Base-by-base conservation (phyloP, 1,284 basidiomycete genomes). In the Leccinum brunneo-olivaceum region DNA sequence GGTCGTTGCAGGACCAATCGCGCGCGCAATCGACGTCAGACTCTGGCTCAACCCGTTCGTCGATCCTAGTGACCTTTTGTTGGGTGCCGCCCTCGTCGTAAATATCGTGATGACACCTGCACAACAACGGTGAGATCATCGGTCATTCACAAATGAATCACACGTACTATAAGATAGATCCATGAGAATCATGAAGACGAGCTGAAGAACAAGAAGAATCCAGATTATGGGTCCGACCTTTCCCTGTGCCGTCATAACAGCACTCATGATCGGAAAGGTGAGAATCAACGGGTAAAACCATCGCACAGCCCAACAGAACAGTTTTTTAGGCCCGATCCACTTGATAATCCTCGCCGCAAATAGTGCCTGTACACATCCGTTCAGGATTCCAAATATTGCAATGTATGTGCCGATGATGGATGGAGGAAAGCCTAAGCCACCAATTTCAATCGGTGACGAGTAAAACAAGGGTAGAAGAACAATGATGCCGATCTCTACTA, bases 391-490 rank as follows among this genome's bases (percentile, higher is more conserved):
- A 51, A 70, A 77, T 1, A 65, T 45, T 9, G 77, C 76, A 15
- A 84, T 62, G 44, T 79, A 65, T 11, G 68, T 67, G 6, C 83
- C 84, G 33, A 86, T 84, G 20, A 56, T 62, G 1, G 74, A 63
- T 0, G 83, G 81, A 1, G 72, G 55, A 15, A 84, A 64, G 2
- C 81, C 83, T 3, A 86, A 69, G 1, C 84, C 84, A 36, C 84
- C 83, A 6, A 77, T 64, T 38, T 68, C 66, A 37, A 81, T 64
- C 6, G 84, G 80, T 2, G 80, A 83, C 14, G 81, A 73, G 46
- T 76, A 70, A 61, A 84, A 86, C 15, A 87, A 58, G 4, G 84
- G 82, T 18, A 79, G 72, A 16, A 88, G 70, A 11, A 77, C 76
- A 19, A 76, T 71, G 54, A 75, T 73, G 0, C 76, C 61, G 38